These are phyloP conservation scores for Exophiala viscosa DNA, from an alignment of 2,329 filamentous ascomycete species.

Conservation along the genomic window DNA sequence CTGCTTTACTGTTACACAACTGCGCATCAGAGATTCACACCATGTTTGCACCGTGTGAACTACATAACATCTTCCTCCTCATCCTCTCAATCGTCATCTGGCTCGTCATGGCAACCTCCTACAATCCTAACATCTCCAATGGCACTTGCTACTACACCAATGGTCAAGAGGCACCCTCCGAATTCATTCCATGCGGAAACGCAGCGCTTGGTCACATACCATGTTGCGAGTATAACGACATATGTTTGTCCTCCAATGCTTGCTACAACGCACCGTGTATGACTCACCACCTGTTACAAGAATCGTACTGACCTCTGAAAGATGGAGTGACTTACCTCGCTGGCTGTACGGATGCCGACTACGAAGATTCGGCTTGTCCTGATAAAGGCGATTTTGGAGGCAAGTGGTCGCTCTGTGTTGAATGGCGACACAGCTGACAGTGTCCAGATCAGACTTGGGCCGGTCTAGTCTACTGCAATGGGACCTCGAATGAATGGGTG, in stretches of 20 bases:
- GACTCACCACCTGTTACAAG: background rate
- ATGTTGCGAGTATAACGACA: constrained; percentile 26
- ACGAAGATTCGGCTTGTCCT: constrained; percentile 23
- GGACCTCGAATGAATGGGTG: constrained; percentile 24
- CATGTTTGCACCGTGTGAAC: constrained; percentile 1
- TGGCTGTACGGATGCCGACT: constrained; percentile 27
- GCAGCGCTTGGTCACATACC: constrained; percentile 20
- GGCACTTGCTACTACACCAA: constrained; percentile 25
- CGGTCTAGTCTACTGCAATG: constrained; percentile 26
- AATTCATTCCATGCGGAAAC: constrained; percentile 29
- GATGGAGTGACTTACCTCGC: constrained; percentile 27
- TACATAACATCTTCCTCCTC: constrained; percentile 1
- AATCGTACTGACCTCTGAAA: constrained; percentile 8
- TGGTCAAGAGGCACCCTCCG: constrained; percentile 16
- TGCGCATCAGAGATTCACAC: background rate
- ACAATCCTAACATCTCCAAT: constrained; percentile 26
- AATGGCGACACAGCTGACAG: background rate
- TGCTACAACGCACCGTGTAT: constrained; percentile 27
- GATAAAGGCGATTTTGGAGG: constrained; percentile 19
- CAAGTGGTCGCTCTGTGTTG: background rate
- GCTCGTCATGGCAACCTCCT: constrained; percentile 9
- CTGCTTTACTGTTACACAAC: constrained; percentile 6
- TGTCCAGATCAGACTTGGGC: constrained; percentile 21
- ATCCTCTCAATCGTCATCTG: constrained; percentile 2
- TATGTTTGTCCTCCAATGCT: constrained; percentile 25